Evolutionary conservation across 169 alveolate genomes (phyloP).

Genomic region (Eimeria tenella): DNA sequence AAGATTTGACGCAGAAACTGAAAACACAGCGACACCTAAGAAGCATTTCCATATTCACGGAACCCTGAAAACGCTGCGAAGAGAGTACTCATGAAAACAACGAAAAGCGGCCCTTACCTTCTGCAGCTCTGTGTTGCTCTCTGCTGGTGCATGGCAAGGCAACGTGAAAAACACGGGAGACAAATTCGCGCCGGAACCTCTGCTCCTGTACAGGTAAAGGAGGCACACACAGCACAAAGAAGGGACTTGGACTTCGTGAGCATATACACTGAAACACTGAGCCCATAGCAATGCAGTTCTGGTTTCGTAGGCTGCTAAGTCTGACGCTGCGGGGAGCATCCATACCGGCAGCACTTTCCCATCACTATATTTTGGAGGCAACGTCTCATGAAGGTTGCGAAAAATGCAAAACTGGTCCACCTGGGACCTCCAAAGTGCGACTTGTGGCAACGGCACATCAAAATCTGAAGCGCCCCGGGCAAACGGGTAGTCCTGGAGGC

Average conservation of each 20-base stretch:
- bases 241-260: too few species aligned
- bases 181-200: constrained; percentile 70
- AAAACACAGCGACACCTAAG: background rate
- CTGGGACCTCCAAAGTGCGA: constrained; percentile 77
- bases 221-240: background rate
- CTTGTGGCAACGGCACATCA: constrained; percentile 50
- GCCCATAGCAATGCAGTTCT: too few species aligned
- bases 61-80: background rate
- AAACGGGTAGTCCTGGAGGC: constrained; percentile 63
- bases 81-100: too few species aligned
- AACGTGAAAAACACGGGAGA: constrained; percentile 60
- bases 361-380: constrained; percentile 66
- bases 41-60: background rate
- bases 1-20: constrained; percentile 54
- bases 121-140: constrained; percentile 62
- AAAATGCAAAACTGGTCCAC: constrained; percentile 77
- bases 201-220: constrained; percentile 47
- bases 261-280: too few species aligned
- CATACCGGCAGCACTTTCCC: constrained; percentile 60
- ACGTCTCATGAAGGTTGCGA: constrained; percentile 76
- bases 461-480: constrained; percentile 77
- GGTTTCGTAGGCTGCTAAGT: background rate
- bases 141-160: constrained; percentile 75
- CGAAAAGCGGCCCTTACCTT: background rate
- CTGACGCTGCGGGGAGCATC: background rate